Evolutionary conservation across 768 basidiomycete genomes (phyloP), one percentile per base, ranked within the genome.

Genomic region (Hericium rajendrae): DNA sequence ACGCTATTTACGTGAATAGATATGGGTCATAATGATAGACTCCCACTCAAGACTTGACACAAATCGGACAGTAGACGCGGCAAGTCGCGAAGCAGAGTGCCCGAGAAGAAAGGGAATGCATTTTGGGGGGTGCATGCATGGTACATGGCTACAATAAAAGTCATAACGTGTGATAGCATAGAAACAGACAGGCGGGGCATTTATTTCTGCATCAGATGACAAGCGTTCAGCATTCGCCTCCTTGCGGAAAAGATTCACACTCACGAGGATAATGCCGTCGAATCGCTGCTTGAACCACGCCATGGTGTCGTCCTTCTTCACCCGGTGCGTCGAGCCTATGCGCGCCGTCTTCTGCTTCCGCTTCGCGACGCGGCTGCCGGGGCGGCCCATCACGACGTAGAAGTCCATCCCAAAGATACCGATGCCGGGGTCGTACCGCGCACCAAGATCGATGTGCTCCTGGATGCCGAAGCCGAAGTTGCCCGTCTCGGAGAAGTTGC

Each of bases 361-460:
- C 77, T 83, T 83, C 65, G 94, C 85, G 48, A 99, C 91, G 60
- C 94, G 89, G 67, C 78, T 83, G 65, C 95, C 95, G 53, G 94
- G 93, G 66, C 95, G 85, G 65, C 93, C 94, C 94, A 99, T 95
- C 59, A 95, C 92, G 64, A 91, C 88, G 70, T 85, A 94, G 78
- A 99, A 98, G 78, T 99, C 95, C 95, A 97, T 97, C 64, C 95
- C 95, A 71, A 97, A 97, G 74, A 98, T 97, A 84, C 95, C 95
- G 69, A 99, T 97, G 69, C 82, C 81, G 60, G 95, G 95, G 74
- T 99, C 95, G 77, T 99, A 99, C 70, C 95, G 85, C 67, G 95
- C 95, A 70, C 95, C 95, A 64, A 99, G 78, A 75, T 99, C 95
- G 75, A 99, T 99, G 76, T 99, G 95, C 79, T 97, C 92, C 77